phyloP scores from a whole-genome alignment of 345 rosid genomes.

The rapeseed (Brassica napus) region DNA sequence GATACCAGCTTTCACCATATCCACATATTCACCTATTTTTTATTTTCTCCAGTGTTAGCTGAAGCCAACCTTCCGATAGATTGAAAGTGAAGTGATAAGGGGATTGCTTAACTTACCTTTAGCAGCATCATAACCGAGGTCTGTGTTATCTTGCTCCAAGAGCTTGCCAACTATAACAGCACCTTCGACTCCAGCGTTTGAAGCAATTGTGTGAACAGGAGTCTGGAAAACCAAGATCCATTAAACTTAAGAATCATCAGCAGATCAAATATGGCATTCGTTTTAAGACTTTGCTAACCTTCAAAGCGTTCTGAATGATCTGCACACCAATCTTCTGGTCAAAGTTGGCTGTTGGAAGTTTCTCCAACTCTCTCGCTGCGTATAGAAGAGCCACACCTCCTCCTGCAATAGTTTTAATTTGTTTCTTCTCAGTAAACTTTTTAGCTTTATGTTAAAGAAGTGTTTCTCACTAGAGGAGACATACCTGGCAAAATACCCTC shows the following conservation, averaged over 20 bases:
- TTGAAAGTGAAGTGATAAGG: not conserved
- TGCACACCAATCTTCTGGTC: slow-evolving; percentile 98
- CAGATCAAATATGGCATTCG: not conserved
- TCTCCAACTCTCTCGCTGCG: slow-evolving; percentile 83
- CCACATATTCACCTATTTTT: slow-evolving; percentile 80
- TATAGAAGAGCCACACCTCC: slow-evolving; percentile 97
- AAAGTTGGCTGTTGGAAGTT: slow-evolving; percentile 83
- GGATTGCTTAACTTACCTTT: slow-evolving; percentile 50
- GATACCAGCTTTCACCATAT: slow-evolving; percentile 92
- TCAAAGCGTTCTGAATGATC: slow-evolving; percentile 76
- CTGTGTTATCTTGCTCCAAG: slow-evolving; percentile 84
- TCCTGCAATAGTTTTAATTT: slow-evolving; percentile 43
- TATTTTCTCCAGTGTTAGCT: slow-evolving; percentile 10
- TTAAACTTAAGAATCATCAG: not conserved
- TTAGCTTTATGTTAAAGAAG: not conserved
- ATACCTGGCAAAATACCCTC: slow-evolving; percentile 97
- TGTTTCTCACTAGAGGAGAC: not conserved
- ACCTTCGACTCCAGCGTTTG: slow-evolving; percentile 94
- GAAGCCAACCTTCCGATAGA: not conserved
- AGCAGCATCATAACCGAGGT: slow-evolving; percentile 97
- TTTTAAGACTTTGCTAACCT: not conserved
- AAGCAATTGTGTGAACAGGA: slow-evolving; percentile 83
- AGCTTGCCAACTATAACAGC: slow-evolving; percentile 97
- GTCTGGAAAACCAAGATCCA: slow-evolving; percentile 44
- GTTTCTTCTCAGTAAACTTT: not conserved